Evolutionary conservation across 1,284 basidiomycete species (phyloP).

Genomic region (Marasmius tenuissimus): DNA sequence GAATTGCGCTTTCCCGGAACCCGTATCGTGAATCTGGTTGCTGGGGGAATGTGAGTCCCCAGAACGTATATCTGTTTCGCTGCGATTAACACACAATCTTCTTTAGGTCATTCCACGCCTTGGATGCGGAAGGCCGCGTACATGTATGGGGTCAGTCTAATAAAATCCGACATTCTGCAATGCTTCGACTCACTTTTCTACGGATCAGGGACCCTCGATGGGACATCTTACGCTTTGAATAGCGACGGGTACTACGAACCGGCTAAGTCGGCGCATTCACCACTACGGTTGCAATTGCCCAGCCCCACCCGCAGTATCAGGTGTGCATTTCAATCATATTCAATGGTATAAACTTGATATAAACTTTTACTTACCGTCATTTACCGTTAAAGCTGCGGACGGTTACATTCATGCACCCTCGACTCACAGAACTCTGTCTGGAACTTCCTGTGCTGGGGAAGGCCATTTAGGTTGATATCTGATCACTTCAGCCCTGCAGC

Average conservation of each 20-base stretch:
- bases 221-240: constrained; percentile 37
- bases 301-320: constrained; percentile 59
- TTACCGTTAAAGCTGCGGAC: constrained; percentile 57
- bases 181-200: constrained; percentile 6
- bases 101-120: constrained; percentile 74
- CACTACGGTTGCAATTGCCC: constrained; percentile 59
- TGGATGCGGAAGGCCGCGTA: constrained; percentile 72
- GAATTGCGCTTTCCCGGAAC: constrained; percentile 55
- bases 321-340: constrained; percentile 30
- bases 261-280: constrained; percentile 47
- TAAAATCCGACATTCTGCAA: constrained; percentile 6
- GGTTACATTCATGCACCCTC: constrained; percentile 68
- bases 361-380: not conserved
- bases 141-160: constrained; percentile 75
- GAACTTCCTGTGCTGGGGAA: constrained; percentile 74
- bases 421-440: constrained; percentile 61
- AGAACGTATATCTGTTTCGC: constrained; percentile 3
- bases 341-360: constrained; percentile 7
- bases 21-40: constrained; percentile 73
- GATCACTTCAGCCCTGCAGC: constrained; percentile 47
- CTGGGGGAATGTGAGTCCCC: constrained; percentile 73
- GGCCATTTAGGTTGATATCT: constrained; percentile 64
- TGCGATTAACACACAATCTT: not conserved
- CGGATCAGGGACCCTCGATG: constrained; percentile 60
- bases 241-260: constrained; percentile 59